Conservation (phyloP, 176 grass and related monocot genomes). For the Hordeum marinum region DNA sequence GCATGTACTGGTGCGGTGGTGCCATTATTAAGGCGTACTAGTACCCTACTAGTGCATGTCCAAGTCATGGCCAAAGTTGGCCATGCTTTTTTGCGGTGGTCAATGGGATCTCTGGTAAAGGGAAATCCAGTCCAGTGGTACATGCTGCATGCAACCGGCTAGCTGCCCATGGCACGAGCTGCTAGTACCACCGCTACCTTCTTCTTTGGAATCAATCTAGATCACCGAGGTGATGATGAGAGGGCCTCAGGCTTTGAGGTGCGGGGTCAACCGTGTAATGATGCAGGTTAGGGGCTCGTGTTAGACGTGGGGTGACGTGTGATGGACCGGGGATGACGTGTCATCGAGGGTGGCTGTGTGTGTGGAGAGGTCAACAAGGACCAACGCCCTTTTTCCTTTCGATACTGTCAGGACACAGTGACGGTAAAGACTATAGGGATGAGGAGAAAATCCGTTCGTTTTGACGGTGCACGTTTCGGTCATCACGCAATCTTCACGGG, state of each 20-base stretch:
- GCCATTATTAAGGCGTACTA: conserved; percentile 29
- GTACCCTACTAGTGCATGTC: conserved; percentile 36
- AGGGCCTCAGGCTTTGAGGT: background rate
- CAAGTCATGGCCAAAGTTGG: conserved; percentile 62
- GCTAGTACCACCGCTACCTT: background rate
- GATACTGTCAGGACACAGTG: background rate
- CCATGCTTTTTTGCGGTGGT: conserved; percentile 48
- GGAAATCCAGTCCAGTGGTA: background rate
- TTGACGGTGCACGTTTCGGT: conserved; percentile 27
- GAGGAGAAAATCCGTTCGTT: conserved; percentile 11
- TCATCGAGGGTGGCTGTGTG: background rate
- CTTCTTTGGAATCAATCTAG: conserved; percentile 28
- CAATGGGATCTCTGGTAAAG: conserved; percentile 31
- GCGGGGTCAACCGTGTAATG: conserved; percentile 13
- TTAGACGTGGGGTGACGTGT: background rate
- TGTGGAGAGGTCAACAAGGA: conserved; percentile 34
- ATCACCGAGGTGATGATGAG: conserved; percentile 5
- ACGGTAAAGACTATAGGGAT: background rate
- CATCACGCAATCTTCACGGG: conserved; percentile 60
- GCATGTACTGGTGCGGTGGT: background rate
- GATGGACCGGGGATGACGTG: background rate
- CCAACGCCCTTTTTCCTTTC: conserved; percentile 25
- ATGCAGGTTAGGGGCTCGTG: conserved; percentile 22
- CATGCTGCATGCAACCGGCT: background rate
- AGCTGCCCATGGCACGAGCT: background rate